These are phyloP conservation scores for Kitagawia praeruptora DNA, from an alignment of 129 eudicot genomes.

Conservation along the genomic window DNA sequence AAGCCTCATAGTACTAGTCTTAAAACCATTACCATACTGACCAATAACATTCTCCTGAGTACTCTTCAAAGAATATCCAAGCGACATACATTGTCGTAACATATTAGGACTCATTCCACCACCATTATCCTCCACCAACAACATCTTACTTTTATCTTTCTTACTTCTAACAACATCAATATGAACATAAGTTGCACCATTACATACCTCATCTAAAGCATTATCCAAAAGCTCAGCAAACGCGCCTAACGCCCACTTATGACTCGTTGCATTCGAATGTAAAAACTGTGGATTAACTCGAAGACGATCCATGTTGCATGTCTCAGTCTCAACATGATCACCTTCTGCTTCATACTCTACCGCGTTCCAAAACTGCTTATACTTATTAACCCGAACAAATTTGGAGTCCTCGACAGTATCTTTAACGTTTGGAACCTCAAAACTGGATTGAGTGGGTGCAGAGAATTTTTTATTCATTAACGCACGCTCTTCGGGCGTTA, in stretches of 20 bases:
- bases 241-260: constrained; percentile 79
- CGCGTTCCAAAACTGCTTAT: constrained; percentile 73
- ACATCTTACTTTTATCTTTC: constrained; percentile 41
- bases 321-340: not conserved
- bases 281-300: constrained; percentile 74
- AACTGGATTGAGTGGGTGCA: not conserved
- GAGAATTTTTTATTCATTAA: not conserved
- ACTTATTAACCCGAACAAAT: not conserved
- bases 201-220: constrained; percentile 68
- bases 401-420: not conserved
- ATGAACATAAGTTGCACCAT: constrained; percentile 66
- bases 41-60: constrained; percentile 62
- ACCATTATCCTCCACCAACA: constrained; percentile 70
- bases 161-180: constrained; percentile 44
- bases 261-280: constrained; percentile 83
- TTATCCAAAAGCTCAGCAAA: constrained; percentile 80
- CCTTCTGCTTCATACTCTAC: constrained; percentile 38
- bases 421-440: not conserved
- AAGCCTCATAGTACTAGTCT: constrained; percentile 85
- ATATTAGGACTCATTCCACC: constrained; percentile 76
- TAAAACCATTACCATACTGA: constrained; percentile 82
- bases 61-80: constrained; percentile 69
- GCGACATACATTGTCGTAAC: constrained; percentile 72
- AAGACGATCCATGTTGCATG: constrained; percentile 50
- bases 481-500: constrained; percentile 24